Evolutionary conservation across 1,284 basidiomycete genomes (phyloP).

Genomic region (Trichosporon coremiiforme): DNA sequence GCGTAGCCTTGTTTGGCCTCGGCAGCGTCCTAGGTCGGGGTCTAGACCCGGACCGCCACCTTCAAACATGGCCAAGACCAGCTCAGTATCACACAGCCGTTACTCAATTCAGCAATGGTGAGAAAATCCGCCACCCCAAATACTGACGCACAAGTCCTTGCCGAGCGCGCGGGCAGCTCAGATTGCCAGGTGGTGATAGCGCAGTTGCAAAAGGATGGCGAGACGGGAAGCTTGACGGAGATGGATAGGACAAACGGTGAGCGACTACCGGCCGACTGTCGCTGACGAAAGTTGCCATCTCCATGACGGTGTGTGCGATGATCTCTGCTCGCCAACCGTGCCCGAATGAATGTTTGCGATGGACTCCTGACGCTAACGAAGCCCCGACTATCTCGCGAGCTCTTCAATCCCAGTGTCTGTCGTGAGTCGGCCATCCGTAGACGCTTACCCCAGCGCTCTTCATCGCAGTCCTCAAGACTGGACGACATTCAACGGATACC

Average conservation of each 20-base stretch:
- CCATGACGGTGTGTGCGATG: background rate
- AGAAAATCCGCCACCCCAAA: background rate
- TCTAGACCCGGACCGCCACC: background rate
- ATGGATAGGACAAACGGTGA: background rate
- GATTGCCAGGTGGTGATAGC: background rate
- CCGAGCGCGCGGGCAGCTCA: background rate
- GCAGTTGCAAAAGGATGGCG: background rate
- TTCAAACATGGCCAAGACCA: background rate
- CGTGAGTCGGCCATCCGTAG: background rate
- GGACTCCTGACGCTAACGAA: background rate
- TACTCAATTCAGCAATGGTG: background rate
- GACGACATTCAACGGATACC: slow-evolving; percentile 52
- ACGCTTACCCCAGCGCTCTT: slow-evolving; percentile 38
- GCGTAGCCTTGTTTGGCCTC: background rate
- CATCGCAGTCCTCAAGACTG: slow-evolving; percentile 56
- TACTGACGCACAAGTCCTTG: background rate
- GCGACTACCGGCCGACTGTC: background rate
- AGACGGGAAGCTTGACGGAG: background rate
- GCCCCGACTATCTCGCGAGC: background rate
- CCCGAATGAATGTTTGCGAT: background rate
- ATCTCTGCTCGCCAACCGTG: background rate
- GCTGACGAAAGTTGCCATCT: background rate
- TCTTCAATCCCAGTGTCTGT: background rate
- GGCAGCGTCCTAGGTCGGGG: background rate
- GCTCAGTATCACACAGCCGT: background rate